Base-by-base conservation (phyloP, 2,329 filamentous ascomycete genomes). In the Trichoderma atroviride region DNA sequence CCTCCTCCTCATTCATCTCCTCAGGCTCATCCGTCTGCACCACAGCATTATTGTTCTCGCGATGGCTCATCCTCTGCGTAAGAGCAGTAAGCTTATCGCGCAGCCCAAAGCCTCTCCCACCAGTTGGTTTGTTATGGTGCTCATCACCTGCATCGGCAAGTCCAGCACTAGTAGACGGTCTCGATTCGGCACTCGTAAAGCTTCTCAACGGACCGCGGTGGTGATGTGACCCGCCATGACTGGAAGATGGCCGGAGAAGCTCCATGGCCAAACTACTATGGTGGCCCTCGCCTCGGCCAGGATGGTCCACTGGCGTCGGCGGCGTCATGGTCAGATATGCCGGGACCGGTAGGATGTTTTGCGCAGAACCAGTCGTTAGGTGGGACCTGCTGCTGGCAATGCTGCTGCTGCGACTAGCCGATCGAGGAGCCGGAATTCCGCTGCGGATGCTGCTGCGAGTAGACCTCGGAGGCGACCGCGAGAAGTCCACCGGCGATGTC, bases 381-480 rank as follows among this genome's bases (percentile, higher is more conserved):
- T 81, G 79, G 0, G 85, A 87, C 27, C 79, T 80, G 33, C 79
- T 77, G 71, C 82, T 85, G 11, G 84, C 82, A 19, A 85, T 76
- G 74, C 86, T 88, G 65, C 86, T 87, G 75, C 85, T 85, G 61
- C 85, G 81, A 73, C 86, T 88, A 24, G 79, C 76, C 6, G 83
- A 81, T 13, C 81, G 80, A 22, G 81, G 81, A 0, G 77, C 78
- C 1, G 82, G 81, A 61, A 84, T 83, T 63, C 82, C 85, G 40
- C 83, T 83, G 65, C 84, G 83, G 16, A 84, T 82, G 70, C 79
- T 82, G 68, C 83, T 82, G 37, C 82, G 81, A 58, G 87, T 78
- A 3, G 86, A 88, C 55, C 83, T 81, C 2, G 87, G 87, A 16
- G 87, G 87, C 11, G 87, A 88, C 58, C 86, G 84, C 19, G 87